Evolutionary conservation across 306 rosid genomes (phyloP).

Genomic region (Calophaca sinica): DNA sequence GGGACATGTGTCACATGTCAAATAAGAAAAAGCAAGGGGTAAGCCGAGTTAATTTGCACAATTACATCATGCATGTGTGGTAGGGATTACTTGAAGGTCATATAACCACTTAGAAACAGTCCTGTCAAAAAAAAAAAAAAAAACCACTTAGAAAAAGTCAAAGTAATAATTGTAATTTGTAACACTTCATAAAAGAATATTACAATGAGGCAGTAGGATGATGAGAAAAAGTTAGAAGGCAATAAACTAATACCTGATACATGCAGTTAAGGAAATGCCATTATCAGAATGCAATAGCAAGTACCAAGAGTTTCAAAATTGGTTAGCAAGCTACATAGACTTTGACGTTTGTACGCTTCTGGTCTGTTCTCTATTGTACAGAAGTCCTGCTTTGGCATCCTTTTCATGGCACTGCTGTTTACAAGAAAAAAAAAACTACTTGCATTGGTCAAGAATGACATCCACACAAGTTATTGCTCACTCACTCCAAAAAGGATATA

Average conservation of each 20-base stretch:
- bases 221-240: not conserved
- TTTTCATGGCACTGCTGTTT: not conserved
- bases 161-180: no score
- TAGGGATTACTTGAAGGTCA: no score
- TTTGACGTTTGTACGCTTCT: not conserved
- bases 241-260: not conserved
- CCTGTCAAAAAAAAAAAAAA: no score
- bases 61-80: no score
- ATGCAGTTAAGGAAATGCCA: not conserved
- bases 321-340: not conserved
- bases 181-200: no score
- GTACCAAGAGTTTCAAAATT: not conserved
- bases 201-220: no score
- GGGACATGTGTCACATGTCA: no score
- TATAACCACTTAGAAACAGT: no score
- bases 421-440: not conserved
- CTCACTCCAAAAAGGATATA: not conserved
- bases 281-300: not conserved
- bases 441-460: conserved; percentile 2
- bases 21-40: no score
- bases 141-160: no score
- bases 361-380: not conserved
- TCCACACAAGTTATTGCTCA: not conserved
- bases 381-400: not conserved
- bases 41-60: no score